Evolutionary conservation across 164 flowering plant genomes (phyloP).

Genomic region (Aristolochia contorta): DNA sequence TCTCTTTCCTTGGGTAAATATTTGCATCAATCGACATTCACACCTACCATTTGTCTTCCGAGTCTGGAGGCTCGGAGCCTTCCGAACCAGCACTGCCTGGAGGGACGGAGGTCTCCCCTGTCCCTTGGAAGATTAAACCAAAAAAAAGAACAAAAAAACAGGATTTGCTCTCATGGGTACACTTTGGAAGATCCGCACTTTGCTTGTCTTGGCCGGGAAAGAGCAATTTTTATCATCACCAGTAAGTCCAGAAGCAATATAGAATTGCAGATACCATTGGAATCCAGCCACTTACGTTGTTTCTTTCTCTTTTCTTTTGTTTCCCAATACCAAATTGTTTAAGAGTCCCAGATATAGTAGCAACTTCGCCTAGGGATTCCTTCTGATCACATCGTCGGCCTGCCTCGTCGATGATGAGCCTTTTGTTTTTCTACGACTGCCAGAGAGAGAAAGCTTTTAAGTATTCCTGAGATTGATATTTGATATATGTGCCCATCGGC

Average conservation of each 20-base stretch:
- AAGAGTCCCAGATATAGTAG: too few species aligned
- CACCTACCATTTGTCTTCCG: neutral
- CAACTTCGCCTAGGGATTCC: neutral
- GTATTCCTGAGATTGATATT: neutral
- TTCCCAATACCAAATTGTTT: too few species aligned
- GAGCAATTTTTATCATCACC: too few species aligned
- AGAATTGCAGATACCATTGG: too few species aligned
- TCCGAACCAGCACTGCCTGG: neutral
- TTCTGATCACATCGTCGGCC: conserved; percentile 1
- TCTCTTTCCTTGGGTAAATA: too few species aligned
- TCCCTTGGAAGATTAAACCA: neutral
- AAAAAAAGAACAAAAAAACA: neutral
- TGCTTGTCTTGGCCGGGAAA: too few species aligned
- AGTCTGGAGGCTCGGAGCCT: neutral
- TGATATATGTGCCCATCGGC: neutral
- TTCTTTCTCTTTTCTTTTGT: too few species aligned
- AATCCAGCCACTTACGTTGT: too few species aligned
- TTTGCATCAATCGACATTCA: too few species aligned
- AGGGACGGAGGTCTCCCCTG: too few species aligned
- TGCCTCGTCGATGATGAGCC: conserved; percentile 7
- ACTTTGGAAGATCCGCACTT: neutral
- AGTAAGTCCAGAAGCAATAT: too few species aligned
- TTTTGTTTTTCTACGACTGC: neutral
- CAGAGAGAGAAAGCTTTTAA: neutral
- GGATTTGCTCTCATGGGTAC: neutral